phyloP scores from a whole-genome alignment of 345 rosid species.

The Acer campestre region DNA sequence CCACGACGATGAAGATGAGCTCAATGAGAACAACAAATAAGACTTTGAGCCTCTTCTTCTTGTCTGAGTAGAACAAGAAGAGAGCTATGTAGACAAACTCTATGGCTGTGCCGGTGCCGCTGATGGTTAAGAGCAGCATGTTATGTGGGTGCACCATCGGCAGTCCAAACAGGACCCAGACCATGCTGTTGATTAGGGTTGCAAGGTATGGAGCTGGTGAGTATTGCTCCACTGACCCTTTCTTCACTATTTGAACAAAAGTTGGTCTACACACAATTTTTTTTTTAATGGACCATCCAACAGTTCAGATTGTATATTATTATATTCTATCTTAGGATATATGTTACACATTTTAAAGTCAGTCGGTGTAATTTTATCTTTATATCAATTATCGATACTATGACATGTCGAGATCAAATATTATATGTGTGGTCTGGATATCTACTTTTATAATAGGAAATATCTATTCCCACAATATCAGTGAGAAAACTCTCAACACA shows the following conservation, averaged over 20 bases:
- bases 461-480: too few species aligned
- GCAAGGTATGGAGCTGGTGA: constrained; percentile 79
- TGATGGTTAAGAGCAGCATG: constrained; percentile 69
- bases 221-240: constrained; percentile 73
- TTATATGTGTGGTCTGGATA: too few species aligned
- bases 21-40: constrained; percentile 33
- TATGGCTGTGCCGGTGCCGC: constrained; percentile 60
- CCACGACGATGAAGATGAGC: constrained; percentile 34
- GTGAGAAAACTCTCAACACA: too few species aligned
- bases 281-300: too few species aligned
- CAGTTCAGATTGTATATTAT: too few species aligned
- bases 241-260: constrained; percentile 65
- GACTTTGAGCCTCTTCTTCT: constrained; percentile 43
- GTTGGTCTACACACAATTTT: constrained; percentile 57
- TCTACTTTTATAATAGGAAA: too few species aligned
- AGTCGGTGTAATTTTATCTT: too few species aligned
- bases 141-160: constrained; percentile 76
- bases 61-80: constrained; percentile 41
- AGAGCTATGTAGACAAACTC: constrained; percentile 54
- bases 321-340: too few species aligned
- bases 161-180: constrained; percentile 87
- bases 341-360: too few species aligned
- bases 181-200: constrained; percentile 73
- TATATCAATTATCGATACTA: too few species aligned
- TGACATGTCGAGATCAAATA: too few species aligned